A percentile compares a stretch with the other conserved stretches of the same genome.
phyloP scores from a whole-genome alignment of 768 basidiomycete genomes.

The Hypholoma fasciculare region DNA sequence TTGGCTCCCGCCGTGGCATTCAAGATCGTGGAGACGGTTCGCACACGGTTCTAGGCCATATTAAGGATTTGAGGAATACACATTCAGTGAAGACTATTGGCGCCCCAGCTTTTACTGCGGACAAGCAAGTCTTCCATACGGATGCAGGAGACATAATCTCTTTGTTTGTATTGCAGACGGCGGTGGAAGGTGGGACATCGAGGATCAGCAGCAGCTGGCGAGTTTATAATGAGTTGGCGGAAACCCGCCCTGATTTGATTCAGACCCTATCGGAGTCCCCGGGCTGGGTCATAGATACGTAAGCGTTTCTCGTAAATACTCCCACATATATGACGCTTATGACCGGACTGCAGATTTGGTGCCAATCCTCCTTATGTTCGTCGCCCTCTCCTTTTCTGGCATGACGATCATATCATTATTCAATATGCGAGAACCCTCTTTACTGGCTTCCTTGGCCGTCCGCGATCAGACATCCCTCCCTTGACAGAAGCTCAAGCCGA shows the following conservation, averaged over 20 bases:
- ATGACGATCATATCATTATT: conserved; percentile 39
- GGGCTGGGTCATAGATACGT: conserved; percentile 39
- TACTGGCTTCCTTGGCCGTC: conserved; percentile 39
- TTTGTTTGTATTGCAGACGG: conserved; percentile 38
- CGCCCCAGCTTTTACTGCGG: conserved; percentile 45
- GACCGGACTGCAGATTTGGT: conserved; percentile 31
- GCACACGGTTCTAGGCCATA: conserved; percentile 40
- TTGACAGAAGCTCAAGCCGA: conserved; percentile 51
- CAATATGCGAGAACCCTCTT: conserved; percentile 45
- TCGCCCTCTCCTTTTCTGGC: conserved; percentile 40
- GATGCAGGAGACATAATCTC: conserved; percentile 44
- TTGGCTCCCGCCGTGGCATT: conserved; percentile 15
- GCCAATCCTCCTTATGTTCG: conserved; percentile 32
- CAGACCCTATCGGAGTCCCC: conserved; percentile 35
- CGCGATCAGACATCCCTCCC: conserved; percentile 41
- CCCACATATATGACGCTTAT: not conserved
- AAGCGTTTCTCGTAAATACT: not conserved
- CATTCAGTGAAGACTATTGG: conserved; percentile 37
- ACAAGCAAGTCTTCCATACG: conserved; percentile 51
- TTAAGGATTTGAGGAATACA: conserved; percentile 42
- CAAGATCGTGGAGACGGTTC: conserved; percentile 15
- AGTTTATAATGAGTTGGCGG: conserved; percentile 52
- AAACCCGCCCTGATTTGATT: conserved; percentile 45
- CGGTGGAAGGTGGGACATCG: conserved; percentile 43
- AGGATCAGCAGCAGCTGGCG: conserved; percentile 43